Percentiles rank a stretch among this genome's conserved stretches.
Evolutionary conservation across 345 rosid species (phyloP).

Genomic region (Eucalyptus sp.): DNA sequence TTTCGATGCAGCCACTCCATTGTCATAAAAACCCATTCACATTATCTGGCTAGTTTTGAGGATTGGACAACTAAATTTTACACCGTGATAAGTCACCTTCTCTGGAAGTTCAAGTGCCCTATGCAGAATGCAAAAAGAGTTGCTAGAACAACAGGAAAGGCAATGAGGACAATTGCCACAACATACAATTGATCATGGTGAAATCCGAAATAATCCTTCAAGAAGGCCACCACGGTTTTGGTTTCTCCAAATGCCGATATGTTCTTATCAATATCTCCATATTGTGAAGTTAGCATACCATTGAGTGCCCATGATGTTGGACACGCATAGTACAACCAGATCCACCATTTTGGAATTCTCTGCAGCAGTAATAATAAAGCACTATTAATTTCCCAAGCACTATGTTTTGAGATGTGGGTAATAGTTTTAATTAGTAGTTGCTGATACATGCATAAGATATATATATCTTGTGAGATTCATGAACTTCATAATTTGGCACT

Average conservation of each 20-base stretch:
- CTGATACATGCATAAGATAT: neutral
- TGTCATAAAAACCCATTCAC: neutral
- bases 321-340: constrained; percentile 50
- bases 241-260: constrained; percentile 35
- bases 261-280: constrained; percentile 39
- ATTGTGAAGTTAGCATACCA: constrained; percentile 57
- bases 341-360: constrained; percentile 80
- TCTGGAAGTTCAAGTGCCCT: constrained; percentile 45
- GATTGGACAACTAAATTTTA: neutral
- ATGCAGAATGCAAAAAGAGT: constrained; percentile 38
- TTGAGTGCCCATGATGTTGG: constrained; percentile 78
- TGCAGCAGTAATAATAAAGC: constrained; percentile 8
- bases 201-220: constrained; percentile 50
- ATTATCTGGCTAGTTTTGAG: neutral
- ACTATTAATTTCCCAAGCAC: neutral
- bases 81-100: constrained; percentile 22
- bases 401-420: neutral
- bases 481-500: neutral
- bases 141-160: constrained; percentile 42
- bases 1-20: neutral
- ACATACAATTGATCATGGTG: constrained; percentile 18
- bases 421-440: neutral
- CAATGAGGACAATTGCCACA: constrained; percentile 21
- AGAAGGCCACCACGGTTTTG: constrained; percentile 23
- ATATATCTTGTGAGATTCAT: neutral